Conservation (phyloP, 768 basidiomycete genomes). For the Pulveroboletus sp. region DNA sequence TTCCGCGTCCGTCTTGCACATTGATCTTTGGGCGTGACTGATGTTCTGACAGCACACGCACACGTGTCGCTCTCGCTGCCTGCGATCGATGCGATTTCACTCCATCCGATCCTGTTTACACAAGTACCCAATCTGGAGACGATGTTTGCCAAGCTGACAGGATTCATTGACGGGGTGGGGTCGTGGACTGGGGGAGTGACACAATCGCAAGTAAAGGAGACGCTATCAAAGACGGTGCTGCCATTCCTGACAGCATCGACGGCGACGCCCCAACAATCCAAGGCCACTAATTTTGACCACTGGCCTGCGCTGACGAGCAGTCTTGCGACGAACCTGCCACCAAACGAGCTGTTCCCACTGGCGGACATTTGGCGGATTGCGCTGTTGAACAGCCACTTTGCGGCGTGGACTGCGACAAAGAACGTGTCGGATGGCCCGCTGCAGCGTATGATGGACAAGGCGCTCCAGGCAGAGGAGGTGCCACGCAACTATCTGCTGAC, state of each 20-base stretch:
- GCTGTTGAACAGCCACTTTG: conserved; percentile 59
- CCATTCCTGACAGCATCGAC: conserved; percentile 66
- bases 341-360: conserved; percentile 70
- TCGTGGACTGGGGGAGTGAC: conserved; percentile 33
- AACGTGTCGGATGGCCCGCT: conserved; percentile 40
- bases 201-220: conserved; percentile 44
- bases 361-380: conserved; percentile 83
- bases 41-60: conserved; percentile 58
- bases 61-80: conserved; percentile 63
- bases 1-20: conserved; percentile 62
- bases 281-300: conserved; percentile 36
- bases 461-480: conserved; percentile 29
- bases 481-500: conserved; percentile 63
- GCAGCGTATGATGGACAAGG: conserved; percentile 44
- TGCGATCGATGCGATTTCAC: conserved; percentile 57
- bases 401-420: conserved; percentile 44
- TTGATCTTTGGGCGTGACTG: neutral
- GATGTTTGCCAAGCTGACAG: conserved; percentile 56
- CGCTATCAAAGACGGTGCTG: conserved; percentile 46
- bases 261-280: conserved; percentile 28
- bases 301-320: conserved; percentile 49
- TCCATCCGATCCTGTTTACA: conserved; percentile 73
- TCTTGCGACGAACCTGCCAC: conserved; percentile 45
- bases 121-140: conserved; percentile 69
- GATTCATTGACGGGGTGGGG: conserved; percentile 55